Evolutionary conservation across 2,329 filamentous ascomycete species (phyloP).

Genomic region (Fusarium sp.): DNA sequence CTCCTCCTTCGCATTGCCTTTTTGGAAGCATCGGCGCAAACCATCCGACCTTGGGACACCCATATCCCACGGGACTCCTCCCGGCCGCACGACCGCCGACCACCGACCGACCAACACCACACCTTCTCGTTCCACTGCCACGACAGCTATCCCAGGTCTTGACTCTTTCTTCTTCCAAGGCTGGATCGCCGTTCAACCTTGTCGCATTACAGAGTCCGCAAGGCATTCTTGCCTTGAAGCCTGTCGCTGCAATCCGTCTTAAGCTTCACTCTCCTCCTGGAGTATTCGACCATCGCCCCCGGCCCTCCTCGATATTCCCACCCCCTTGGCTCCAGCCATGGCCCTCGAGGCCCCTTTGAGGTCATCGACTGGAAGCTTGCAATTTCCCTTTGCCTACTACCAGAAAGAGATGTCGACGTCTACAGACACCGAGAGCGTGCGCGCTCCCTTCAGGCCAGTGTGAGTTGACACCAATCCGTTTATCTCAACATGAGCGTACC

Average conservation of each 20-base stretch:
- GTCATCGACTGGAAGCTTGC: slow-evolving; percentile 67
- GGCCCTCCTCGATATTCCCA: slow-evolving; percentile 25
- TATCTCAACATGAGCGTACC: neutral
- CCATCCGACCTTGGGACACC: slow-evolving; percentile 22
- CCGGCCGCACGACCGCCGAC: slow-evolving; percentile 37
- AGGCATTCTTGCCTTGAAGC: slow-evolving; percentile 43
- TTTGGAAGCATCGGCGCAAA: slow-evolving; percentile 27
- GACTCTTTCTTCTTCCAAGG: neutral
- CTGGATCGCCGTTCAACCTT: slow-evolving; percentile 20
- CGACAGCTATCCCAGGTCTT: slow-evolving; percentile 17
- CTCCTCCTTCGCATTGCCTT: slow-evolving; percentile 7
- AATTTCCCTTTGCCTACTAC: slow-evolving; percentile 57
- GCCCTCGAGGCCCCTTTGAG: slow-evolving; percentile 67
- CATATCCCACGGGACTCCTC: slow-evolving; percentile 28
- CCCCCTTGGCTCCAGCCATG: slow-evolving; percentile 44
- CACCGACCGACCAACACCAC: slow-evolving; percentile 21
- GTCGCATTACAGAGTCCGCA: slow-evolving; percentile 21
- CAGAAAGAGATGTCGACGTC: slow-evolving; percentile 67
- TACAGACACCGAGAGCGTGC: slow-evolving; percentile 62
- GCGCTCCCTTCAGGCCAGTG: slow-evolving; percentile 64
- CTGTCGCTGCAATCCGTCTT: slow-evolving; percentile 26
- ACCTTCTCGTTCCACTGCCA: slow-evolving; percentile 12
- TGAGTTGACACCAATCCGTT: slow-evolving; percentile 51
- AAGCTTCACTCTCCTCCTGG: slow-evolving; percentile 14
- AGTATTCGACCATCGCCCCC: slow-evolving; percentile 26